Conservation (phyloP, 768 basidiomycete species). For the Calocybe indica region DNA sequence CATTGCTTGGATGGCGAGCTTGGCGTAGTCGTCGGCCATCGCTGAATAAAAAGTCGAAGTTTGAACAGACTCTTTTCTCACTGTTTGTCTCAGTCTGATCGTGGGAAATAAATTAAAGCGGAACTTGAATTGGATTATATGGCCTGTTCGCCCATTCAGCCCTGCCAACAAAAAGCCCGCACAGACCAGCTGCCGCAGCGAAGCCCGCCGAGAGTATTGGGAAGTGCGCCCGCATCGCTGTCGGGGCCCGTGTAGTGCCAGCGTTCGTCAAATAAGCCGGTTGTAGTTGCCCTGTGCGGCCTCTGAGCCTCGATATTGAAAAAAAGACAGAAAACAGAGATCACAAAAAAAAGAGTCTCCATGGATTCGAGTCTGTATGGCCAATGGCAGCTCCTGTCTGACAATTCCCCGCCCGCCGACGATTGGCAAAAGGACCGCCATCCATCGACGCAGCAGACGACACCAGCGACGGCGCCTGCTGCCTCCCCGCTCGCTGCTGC, state of each 20-base stretch:
- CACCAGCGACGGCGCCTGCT: constrained; percentile 12
- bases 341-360: constrained; percentile 18
- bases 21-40: constrained; percentile 20
- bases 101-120: constrained; percentile 26
- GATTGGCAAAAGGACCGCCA: constrained; percentile 44
- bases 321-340: constrained; percentile 20
- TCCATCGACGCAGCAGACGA: constrained; percentile 12
- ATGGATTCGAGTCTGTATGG: constrained; percentile 42
- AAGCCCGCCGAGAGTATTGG: constrained; percentile 8
- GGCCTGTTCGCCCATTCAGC: constrained; percentile 10
- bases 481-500: constrained; percentile 14
- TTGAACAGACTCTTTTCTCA: constrained; percentile 8
- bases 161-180: constrained; percentile 12
- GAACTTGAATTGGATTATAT: constrained; percentile 26
- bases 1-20: constrained; percentile 24
- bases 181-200: constrained; percentile 18
- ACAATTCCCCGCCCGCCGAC: constrained; percentile 22
- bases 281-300: constrained; percentile 20
- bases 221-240: constrained; percentile 16
- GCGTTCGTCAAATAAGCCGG: constrained; percentile 22
- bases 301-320: constrained; percentile 17
- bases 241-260: constrained; percentile 17
- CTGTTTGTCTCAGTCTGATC: constrained; percentile 12
- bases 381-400: constrained; percentile 28
- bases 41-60: constrained; percentile 4